Percentiles rank a stretch among this genome's conserved stretches.
phyloP scores from a whole-genome alignment of 306 rosid species.

The Psophocarpus tetragonolobus region DNA sequence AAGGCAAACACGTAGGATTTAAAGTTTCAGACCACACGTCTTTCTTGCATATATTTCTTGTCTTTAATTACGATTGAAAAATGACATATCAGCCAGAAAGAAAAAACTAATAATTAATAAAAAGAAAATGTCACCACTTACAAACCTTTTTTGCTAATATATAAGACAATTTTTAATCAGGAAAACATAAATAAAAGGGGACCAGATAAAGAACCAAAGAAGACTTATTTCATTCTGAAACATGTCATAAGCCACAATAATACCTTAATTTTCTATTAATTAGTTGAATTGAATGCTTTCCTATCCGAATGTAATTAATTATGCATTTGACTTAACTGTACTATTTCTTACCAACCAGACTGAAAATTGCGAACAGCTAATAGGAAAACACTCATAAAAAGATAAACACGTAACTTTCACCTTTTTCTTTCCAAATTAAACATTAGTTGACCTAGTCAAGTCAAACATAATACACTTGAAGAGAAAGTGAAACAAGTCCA shows the following conservation, averaged over 20 bases:
- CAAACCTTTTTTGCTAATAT: not conserved
- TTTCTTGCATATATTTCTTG: not conserved
- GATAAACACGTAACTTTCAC: constrained; percentile 1
- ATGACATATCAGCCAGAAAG: not conserved
- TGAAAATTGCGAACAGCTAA: constrained; percentile 35
- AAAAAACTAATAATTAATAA: not conserved
- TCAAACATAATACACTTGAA: not conserved
- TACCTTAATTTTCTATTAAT: too few relatives aligned
- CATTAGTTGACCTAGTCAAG: constrained; percentile 25
- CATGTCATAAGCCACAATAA: not conserved
- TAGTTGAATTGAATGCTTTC: not conserved
- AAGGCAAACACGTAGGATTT: not conserved
- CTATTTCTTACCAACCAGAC: constrained; percentile 38
- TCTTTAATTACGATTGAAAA: not conserved
- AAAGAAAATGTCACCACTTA: not conserved
- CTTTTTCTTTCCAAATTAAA: not conserved
- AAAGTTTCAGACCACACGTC: not conserved
- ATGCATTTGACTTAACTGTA: constrained; percentile 37
- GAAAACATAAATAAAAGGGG: not conserved
- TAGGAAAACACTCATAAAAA: constrained; percentile 21
- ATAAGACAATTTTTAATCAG: not conserved
- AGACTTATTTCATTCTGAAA: not conserved
- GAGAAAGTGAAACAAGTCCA: not conserved
- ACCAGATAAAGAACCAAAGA: not conserved
- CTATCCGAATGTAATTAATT: not conserved